A percentile compares a stretch with the other conserved stretches of the same genome.
phyloP scores from a whole-genome alignment of 1,284 basidiomycete species.

The Chalciporus piperatoides region DNA sequence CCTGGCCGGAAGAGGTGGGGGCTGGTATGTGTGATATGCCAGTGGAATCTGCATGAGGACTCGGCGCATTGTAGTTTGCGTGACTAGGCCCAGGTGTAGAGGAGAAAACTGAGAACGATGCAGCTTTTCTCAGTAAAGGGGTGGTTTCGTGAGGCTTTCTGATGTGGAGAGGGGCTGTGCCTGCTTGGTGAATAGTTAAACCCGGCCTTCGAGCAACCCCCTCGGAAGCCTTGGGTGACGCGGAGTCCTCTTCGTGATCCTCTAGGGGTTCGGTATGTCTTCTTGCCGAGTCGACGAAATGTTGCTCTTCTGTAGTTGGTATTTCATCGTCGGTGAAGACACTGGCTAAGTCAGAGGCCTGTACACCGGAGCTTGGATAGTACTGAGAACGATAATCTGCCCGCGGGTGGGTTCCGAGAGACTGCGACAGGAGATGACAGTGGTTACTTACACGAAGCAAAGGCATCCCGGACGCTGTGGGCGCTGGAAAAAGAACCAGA shows the following conservation, averaged over 20 bases:
- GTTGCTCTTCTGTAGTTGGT: conserved; percentile 26
- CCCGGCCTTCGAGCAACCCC: conserved; percentile 48
- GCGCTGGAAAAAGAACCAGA: conserved; percentile 53
- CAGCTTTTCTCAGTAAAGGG: conserved; percentile 44
- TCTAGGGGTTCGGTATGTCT: conserved; percentile 6
- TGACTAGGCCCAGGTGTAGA: conserved; percentile 14
- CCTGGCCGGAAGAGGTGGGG: conserved; percentile 14
- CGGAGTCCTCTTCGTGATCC: conserved; percentile 2
- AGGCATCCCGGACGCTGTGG: conserved; percentile 50
- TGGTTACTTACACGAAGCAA: conserved; percentile 44
- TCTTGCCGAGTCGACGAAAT: conserved; percentile 9
- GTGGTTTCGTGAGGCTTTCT: conserved; percentile 27
- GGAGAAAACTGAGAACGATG: conserved; percentile 31
- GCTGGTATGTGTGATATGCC: conserved; percentile 1
- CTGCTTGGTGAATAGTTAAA: conserved; percentile 6
- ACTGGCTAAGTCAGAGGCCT: conserved; percentile 40
- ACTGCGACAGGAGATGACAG: conserved; percentile 19
- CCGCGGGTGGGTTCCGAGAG: conserved; percentile 2
- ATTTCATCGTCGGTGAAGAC: conserved; percentile 37
- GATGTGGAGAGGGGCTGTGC: background rate
- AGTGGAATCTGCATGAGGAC: background rate
- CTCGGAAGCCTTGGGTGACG: conserved; percentile 33
- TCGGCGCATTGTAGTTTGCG: background rate
- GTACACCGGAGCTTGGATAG: conserved; percentile 56
- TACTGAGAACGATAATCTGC: conserved; percentile 64